Base-by-base conservation (phyloP, 192 early-diverging fungal species). In the Rhizoclosmatium globosum region DNA sequence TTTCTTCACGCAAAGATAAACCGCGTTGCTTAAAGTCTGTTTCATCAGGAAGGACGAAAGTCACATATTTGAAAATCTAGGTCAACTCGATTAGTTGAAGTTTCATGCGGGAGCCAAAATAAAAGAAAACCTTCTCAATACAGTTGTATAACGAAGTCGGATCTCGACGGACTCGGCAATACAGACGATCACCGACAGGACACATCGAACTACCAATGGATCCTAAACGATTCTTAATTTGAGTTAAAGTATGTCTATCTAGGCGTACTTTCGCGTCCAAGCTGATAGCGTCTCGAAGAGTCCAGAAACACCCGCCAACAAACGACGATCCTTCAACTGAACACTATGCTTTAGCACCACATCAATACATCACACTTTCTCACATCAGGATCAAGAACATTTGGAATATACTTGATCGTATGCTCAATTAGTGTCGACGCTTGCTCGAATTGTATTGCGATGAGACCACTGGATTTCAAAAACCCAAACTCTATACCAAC, bases 41-140 rank as follows among this genome's bases (percentile, higher is more conserved):
- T 60, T 83, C 82, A 56, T 80, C 76, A 7, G 79, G 82, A 66
- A 79, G 53, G 2, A 61, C 60, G 56, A 87, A 87, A 2, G 81
- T 78, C 3, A 78, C 68, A 47, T 72, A 81, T 39, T 44, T 43
- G 77, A 84, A 71, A 19, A 86, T 74, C 84, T 83, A 43, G 3
- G 9, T n/a, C n/a, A n/a, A n/a, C n/a, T n/a, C n/a, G n/a, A 56
- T 56, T 7, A 13, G 53, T 13, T 56, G 56, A 57, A 57, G 56
- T 57, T 57, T 57, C n/a, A 11, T 57, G 56, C n/a, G 56, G 53
- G 19, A 56, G 53, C 53, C 53, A 56, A 19, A 19, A 13, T 19
- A n/a, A n/a, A n/a, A 59, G 45, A 42, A 21, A 44, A 85, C 83
- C 72, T 84, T 86, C 23, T 79, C 42, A 45, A 86, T 19, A 42